Evolutionary conservation across 2,329 filamentous ascomycete species (phyloP), one percentile per base, ranked within the genome.

Genomic region (Drechslera avenae): DNA sequence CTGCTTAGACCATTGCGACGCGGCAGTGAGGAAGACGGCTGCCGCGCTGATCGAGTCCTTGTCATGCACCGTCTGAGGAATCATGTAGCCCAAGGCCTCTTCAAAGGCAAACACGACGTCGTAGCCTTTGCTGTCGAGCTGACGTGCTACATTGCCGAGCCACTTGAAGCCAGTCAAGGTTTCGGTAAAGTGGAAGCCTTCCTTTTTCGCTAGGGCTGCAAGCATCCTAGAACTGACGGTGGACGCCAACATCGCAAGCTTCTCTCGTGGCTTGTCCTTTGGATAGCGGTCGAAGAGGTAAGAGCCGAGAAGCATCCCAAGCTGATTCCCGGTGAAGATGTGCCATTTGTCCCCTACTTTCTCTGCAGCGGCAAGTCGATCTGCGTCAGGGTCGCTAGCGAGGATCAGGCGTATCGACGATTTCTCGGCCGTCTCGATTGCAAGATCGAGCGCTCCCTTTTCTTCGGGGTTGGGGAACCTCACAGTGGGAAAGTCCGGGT

Each of bases 111-210:
- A 86, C 0, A 78, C 73, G 1, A 82, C 78, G 17, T 78, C 73
- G 57, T 81, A 81, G 18, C 80, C 82, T 33, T 67, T 37, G n/a
- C 48, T 56, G 2, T 64, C 73, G 2, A 86, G 75, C n/a, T 79
- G 73, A 14, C 79, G 77, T 1, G 83, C 82, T 37, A 81, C 76
- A 55, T 86, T 86, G 2, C 83, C 85, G 55, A 87, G 79, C 85
- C 85, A 87, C 67, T 87, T 87, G 74, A 87, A 87, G 1, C 85
- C 85, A 0, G 85, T 87, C 23, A 87, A 71, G 0, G 85, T 86
- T 61, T 87, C 84, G 50, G 78, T 75, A 62, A 83, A 85, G 42
- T 79, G 73, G 55, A 86, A 82, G 2, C 80, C 81, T 66, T 82
- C 80, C 16, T 77, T 73, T 21, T 73, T 64, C 1, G 83, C 83